Conservation (phyloP, 2,329 filamentous ascomycete species). For the Fusarium subtropicale region DNA sequence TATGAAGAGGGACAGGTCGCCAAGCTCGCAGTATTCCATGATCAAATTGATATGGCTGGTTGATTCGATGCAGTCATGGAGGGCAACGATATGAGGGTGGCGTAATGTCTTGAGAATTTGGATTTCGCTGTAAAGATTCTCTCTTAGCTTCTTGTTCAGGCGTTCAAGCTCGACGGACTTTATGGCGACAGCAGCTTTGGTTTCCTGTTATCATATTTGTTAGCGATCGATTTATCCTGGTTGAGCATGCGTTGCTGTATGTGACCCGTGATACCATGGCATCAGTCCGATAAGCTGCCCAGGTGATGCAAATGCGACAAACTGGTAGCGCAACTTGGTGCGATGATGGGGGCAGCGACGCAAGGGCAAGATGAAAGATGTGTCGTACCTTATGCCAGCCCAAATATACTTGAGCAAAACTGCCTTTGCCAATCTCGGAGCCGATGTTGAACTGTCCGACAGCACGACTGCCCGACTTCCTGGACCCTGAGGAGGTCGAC, state of each 20-base stretch:
- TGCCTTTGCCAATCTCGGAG: constrained; percentile 94
- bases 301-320: constrained; percentile 14
- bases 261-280: constrained; percentile 7
- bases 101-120: constrained; percentile 92
- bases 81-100: constrained; percentile 95
- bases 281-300: constrained; percentile 8
- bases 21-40: constrained; percentile 98
- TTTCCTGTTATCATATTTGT: constrained; percentile 65
- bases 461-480: constrained; percentile 50
- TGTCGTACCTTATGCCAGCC: constrained; percentile 79
- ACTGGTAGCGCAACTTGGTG: constrained; percentile 21
- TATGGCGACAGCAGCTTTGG: constrained; percentile 87
- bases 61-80: constrained; percentile 93
- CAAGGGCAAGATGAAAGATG: constrained; percentile 9
- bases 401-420: constrained; percentile 95
- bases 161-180: constrained; percentile 94
- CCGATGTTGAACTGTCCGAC: constrained; percentile 85
- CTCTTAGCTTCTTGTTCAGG: constrained; percentile 94
- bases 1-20: constrained; percentile 94
- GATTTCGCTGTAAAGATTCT: constrained; percentile 96
- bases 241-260: background rate
- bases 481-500: constrained; percentile 51
- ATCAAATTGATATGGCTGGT: constrained; percentile 91
- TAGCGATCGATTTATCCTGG: constrained; percentile 2
- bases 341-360: constrained; percentile 22